phyloP scores from a whole-genome alignment of 2,329 filamentous ascomycete species.

The Colletotrichum tropicale region DNA sequence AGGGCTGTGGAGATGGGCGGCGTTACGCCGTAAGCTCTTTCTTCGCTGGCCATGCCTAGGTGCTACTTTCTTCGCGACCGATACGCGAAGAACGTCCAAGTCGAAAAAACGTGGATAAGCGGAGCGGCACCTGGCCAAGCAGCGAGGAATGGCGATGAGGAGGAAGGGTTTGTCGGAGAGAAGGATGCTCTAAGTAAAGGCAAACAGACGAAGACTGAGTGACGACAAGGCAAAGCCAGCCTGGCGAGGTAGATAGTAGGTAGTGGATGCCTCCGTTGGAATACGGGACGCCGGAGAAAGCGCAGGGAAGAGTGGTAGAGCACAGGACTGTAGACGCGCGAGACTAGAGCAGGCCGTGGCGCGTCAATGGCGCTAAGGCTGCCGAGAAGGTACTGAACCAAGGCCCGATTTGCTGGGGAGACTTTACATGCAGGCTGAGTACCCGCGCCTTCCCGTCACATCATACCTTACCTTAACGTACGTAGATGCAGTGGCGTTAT shows the following conservation, averaged over 20 bases:
- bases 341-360: not conserved
- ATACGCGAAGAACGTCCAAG: not conserved
- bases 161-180: not conserved
- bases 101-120: not conserved
- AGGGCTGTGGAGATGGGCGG: constrained; percentile 79
- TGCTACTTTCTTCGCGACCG: not conserved
- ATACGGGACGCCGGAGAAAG: not conserved
- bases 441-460: not conserved
- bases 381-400: not conserved
- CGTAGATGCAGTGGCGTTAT: too few species aligned
- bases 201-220: not conserved
- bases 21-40: constrained; percentile 69
- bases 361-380: not conserved
- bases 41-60: constrained; percentile 39
- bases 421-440: not conserved
- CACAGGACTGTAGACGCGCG: not conserved
- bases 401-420: not conserved
- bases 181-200: not conserved
- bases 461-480: too few species aligned
- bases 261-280: not conserved
- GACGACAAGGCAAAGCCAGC: not conserved
- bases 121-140: not conserved
- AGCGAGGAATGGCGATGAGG: not conserved
- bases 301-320: not conserved
- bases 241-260: not conserved